These are phyloP conservation scores for Wilcoxina mikolae DNA, from an alignment of 495 filamentous ascomycete species.

Conservation along the genomic window DNA sequence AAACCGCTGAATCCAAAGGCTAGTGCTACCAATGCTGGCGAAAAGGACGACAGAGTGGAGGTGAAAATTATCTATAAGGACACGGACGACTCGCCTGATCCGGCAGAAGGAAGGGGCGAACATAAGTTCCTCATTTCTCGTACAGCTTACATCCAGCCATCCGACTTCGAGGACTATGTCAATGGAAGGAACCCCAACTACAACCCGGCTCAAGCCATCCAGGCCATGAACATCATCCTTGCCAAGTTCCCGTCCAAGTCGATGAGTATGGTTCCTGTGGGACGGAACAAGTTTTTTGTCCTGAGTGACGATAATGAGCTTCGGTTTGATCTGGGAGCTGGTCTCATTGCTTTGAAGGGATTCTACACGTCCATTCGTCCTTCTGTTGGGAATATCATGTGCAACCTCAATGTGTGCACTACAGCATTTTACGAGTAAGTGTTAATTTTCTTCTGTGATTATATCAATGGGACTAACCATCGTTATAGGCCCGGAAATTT, in stretches of 20 bases:
- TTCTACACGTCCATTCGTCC: conserved; percentile 43
- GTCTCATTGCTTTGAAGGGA: conserved; percentile 39
- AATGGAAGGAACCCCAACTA: conserved; percentile 17
- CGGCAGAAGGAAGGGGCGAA: conserved; percentile 25
- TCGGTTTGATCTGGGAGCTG: conserved; percentile 27
- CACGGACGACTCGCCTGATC: conserved; percentile 25
- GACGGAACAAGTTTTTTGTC: conserved; percentile 27
- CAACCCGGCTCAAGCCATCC: conserved; percentile 26
- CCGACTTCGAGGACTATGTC: conserved; percentile 23
- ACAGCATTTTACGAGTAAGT: conserved; percentile 36
- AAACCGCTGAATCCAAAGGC: conserved; percentile 11
- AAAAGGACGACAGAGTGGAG: conserved; percentile 16
- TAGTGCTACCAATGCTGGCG: not conserved
- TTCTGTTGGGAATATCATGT: conserved; percentile 38
- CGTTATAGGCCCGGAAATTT: conserved; percentile 35
- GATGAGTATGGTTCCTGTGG: conserved; percentile 15
- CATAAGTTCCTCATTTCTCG: conserved; percentile 23
- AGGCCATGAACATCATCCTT: conserved; percentile 31
- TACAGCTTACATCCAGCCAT: conserved; percentile 18
- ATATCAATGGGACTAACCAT: conserved; percentile 28
- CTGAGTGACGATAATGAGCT: conserved; percentile 4
- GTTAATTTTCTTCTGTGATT: too few relatives aligned
- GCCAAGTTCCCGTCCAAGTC: conserved; percentile 25
- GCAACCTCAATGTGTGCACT: conserved; percentile 36
- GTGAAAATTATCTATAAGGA: conserved; percentile 31